These are phyloP conservation scores for Thraustotheca clavata DNA, from an alignment of 352 stramenopile species.

Conservation along the genomic window DNA sequence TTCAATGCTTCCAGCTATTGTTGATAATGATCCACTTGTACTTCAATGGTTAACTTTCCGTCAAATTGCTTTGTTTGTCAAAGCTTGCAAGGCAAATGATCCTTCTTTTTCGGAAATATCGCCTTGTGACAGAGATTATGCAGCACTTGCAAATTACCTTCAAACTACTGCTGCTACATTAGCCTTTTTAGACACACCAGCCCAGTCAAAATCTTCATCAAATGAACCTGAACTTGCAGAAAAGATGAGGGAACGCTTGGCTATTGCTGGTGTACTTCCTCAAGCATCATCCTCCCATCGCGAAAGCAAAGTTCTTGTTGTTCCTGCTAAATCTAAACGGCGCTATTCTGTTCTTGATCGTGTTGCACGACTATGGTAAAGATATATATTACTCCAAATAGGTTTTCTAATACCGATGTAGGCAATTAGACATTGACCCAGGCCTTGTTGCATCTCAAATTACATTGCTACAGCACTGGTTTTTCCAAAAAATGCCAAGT, in stretches of 20 bases:
- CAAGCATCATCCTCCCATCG: slow-evolving; percentile 26
- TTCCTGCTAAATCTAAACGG: slow-evolving; percentile 26
- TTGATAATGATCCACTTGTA: slow-evolving; percentile 60
- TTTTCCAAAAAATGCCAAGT: slow-evolving; percentile 69
- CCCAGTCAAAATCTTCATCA: background rate
- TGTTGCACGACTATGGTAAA: slow-evolving; percentile 48
- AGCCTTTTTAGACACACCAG: slow-evolving; percentile 13
- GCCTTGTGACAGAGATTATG: slow-evolving; percentile 66
- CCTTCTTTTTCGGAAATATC: slow-evolving; percentile 46
- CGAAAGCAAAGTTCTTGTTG: slow-evolving; percentile 25
- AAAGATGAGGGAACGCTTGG: slow-evolving; percentile 6
- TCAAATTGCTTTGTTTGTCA: slow-evolving; percentile 55
- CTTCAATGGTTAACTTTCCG: slow-evolving; percentile 62
- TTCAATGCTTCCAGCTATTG: slow-evolving; percentile 53
- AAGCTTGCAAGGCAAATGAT: slow-evolving; percentile 52
- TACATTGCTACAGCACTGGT: slow-evolving; percentile 77
- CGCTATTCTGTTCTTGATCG: slow-evolving; percentile 24
- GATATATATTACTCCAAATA: no score
- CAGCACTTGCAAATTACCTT: slow-evolving; percentile 56
- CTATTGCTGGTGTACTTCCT: slow-evolving; percentile 1
- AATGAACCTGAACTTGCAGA: background rate
- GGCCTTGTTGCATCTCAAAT: slow-evolving; percentile 78
- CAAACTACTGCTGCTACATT: slow-evolving; percentile 11
- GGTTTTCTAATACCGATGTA: slow-evolving; percentile 27
- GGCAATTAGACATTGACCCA: slow-evolving; percentile 54